Conservation (phyloP, 2,329 filamentous ascomycete species). For the Aspergillus sp. region DNA sequence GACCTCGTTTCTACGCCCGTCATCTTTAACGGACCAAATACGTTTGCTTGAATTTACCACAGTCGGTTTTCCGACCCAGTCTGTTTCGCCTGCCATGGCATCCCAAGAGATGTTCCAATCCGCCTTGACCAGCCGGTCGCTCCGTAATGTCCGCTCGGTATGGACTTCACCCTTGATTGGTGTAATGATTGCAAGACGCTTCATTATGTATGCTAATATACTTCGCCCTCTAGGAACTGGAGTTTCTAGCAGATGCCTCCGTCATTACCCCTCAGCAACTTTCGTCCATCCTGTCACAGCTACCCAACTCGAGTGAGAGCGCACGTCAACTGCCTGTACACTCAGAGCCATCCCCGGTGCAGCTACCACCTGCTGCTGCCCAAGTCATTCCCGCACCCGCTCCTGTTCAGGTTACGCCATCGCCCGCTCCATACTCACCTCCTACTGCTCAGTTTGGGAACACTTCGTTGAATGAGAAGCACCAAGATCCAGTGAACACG, state of each 20-base stretch:
- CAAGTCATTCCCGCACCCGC: conserved; percentile 18
- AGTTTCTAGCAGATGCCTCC: conserved; percentile 80
- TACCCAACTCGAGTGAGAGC: conserved; percentile 57
- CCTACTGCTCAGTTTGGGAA: conserved; percentile 41
- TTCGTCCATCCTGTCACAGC: conserved; percentile 69
- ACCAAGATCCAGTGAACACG: conserved; percentile 26
- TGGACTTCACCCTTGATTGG: conserved; percentile 28
- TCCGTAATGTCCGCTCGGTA: conserved; percentile 84
- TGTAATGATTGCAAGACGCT: not conserved
- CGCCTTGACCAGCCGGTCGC: conserved; percentile 75
- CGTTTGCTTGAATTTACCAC: not conserved
- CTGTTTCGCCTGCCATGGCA: conserved; percentile 29
- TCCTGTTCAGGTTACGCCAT: conserved; percentile 23
- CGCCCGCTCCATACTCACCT: conserved; percentile 37
- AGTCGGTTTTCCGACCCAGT: not conserved
- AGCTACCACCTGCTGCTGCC: conserved; percentile 23
- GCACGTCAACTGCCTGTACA: conserved; percentile 16
- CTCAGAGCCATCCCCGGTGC: conserved; percentile 22
- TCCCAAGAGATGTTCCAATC: conserved; percentile 37
- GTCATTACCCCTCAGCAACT: conserved; percentile 75
- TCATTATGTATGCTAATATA: conserved; percentile 4
- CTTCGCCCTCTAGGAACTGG: conserved; percentile 68
- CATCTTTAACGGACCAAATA: not conserved
- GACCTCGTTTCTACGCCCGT: not conserved
- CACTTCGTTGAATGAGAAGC: conserved; percentile 44